phyloP scores from a whole-genome alignment of 768 basidiomycete species.

The Strobilomyces echinocephalus region DNA sequence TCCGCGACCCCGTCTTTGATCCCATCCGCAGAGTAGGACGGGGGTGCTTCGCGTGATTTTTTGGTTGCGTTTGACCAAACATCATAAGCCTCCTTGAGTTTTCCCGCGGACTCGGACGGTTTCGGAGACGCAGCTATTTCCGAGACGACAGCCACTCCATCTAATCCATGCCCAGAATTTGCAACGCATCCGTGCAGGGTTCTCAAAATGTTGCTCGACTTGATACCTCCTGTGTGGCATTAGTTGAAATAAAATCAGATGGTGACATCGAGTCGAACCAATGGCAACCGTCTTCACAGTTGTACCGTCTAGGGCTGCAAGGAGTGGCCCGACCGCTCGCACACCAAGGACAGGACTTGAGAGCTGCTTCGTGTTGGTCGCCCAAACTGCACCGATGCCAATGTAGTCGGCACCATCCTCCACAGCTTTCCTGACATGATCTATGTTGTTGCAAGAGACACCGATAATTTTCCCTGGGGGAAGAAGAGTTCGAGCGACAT shows the following conservation, averaged over 20 bases:
- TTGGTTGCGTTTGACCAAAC: conserved; percentile 14
- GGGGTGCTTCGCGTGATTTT: not conserved
- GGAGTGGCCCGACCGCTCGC: conserved; percentile 61
- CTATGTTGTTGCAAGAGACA: conserved; percentile 65
- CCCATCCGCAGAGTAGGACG: conserved; percentile 25
- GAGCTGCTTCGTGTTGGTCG: conserved; percentile 74
- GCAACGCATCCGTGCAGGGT: conserved; percentile 71
- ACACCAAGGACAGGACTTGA: conserved; percentile 63
- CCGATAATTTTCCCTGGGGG: conserved; percentile 73
- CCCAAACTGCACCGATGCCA: conserved; percentile 82
- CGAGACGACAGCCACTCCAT: conserved; percentile 86
- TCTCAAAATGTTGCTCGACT: conserved; percentile 67
- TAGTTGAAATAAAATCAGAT: not conserved
- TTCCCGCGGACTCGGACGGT: conserved; percentile 49
- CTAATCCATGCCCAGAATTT: conserved; percentile 50
- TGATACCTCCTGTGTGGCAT: conserved; percentile 72
- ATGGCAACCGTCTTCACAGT: conserved; percentile 75
- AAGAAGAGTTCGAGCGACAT: conserved; percentile 60
- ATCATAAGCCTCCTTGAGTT: conserved; percentile 39
- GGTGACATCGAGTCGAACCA: conserved; percentile 43
- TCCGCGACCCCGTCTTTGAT: conserved; percentile 43
- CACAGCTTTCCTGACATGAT: conserved; percentile 60
- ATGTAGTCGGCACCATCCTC: conserved; percentile 75
- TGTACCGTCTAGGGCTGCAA: conserved; percentile 61
- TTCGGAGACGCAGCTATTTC: conserved; percentile 68